Conservation (phyloP, 202 grass and related monocot genomes). For the Cymbopogon flexuosus region DNA sequence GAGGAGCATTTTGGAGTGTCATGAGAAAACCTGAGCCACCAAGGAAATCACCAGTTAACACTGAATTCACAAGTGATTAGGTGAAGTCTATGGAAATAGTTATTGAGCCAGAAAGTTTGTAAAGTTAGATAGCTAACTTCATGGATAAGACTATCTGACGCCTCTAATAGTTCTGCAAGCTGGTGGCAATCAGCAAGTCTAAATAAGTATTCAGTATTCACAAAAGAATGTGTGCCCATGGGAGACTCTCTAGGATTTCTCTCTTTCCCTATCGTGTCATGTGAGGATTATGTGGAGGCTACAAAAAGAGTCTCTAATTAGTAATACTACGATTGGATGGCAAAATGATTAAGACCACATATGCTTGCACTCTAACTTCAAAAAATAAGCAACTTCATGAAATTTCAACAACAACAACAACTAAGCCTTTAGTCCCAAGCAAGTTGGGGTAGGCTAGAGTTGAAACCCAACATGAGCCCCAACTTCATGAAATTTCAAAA, state of each 20-base stretch:
- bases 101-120: constrained; percentile 24
- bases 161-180: neutral
- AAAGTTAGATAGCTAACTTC: neutral
- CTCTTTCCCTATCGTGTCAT: neutral
- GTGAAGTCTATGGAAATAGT: constrained; percentile 5
- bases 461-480: too few species aligned
- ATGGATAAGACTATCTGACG: neutral
- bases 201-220: constrained; percentile 13
- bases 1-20: constrained; percentile 95
- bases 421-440: too few species aligned
- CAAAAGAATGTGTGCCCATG: constrained; percentile 4
- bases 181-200: neutral
- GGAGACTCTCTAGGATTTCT: neutral
- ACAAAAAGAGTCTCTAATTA: neutral
- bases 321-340: neutral
- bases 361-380: constrained; percentile 13
- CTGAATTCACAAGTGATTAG: neutral
- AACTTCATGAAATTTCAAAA: neutral
- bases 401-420: too few species aligned
- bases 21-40: constrained; percentile 80
- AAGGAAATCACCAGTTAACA: constrained; percentile 14
- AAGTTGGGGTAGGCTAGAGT: too few species aligned
- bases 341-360: constrained; percentile 1
- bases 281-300: neutral
- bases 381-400: neutral